phyloP scores from a whole-genome alignment of 768 basidiomycete genomes.

The Macrolepiota fuliginosa region DNA sequence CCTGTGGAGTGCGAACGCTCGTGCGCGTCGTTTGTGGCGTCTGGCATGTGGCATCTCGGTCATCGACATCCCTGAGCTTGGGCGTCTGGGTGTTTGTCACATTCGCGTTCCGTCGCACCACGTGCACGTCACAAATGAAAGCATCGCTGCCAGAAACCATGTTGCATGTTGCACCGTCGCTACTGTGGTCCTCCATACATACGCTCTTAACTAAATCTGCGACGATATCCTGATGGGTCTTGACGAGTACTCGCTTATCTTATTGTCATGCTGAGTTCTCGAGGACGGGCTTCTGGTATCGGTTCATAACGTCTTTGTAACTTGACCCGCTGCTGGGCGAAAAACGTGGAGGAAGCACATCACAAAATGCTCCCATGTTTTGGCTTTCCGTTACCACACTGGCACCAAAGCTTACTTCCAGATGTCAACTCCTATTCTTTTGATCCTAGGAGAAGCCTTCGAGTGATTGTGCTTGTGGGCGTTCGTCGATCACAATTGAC shows the following conservation, averaged over 20 bases:
- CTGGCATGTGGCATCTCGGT: constrained; percentile 1
- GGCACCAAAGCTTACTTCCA: not conserved
- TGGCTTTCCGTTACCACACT: not conserved
- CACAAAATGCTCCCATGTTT: not conserved
- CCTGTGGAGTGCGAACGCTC: not conserved
- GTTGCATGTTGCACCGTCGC: not conserved
- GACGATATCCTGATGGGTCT: no score
- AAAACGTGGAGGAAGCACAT: not conserved
- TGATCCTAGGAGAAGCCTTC: not conserved
- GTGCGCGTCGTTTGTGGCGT: not conserved
- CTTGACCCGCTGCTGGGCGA: no score
- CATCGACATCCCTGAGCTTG: not conserved
- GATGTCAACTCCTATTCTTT: not conserved
- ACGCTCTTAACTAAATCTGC: no score
- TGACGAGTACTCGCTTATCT: no score
- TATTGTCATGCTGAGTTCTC: no score
- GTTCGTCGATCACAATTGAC: no score
- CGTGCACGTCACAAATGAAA: no score
- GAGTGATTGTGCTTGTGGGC: no score
- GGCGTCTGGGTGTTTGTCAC: not conserved
- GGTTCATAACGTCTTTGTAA: no score
- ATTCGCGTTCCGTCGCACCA: constrained; percentile 14
- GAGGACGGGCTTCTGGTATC: no score
- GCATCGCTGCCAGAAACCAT: no score
- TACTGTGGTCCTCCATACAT: not conserved